Conservation (phyloP, 2,329 filamentous ascomycete genomes). For the Cryphonectria parasitica region DNA sequence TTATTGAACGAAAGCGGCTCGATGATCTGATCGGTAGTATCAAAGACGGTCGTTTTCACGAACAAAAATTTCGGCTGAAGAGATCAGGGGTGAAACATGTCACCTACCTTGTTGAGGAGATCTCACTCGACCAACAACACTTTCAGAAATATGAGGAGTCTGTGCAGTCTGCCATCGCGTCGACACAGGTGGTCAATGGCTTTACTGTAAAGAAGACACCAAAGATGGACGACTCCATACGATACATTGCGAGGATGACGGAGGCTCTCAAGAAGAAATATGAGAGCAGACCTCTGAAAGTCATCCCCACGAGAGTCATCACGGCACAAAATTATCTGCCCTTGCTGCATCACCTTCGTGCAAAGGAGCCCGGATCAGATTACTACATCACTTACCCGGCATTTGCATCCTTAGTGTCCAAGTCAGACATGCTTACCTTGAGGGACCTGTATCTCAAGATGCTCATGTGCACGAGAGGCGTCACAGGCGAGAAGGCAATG, state of each 20-base stretch:
- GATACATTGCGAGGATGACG: conserved; percentile 75
- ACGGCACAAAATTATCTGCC: conserved; percentile 68
- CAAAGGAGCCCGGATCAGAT: conserved; percentile 51
- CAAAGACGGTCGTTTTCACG: conserved; percentile 80
- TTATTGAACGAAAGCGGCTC: conserved; percentile 78
- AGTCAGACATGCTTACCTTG: conserved; percentile 74
- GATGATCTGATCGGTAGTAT: conserved; percentile 82
- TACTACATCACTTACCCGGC: conserved; percentile 71
- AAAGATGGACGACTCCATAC: conserved; percentile 77
- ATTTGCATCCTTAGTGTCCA: conserved; percentile 73
- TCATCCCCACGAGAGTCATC: conserved; percentile 69
- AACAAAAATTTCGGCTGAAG: conserved; percentile 80
- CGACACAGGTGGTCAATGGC: conserved; percentile 76
- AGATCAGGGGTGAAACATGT: conserved; percentile 76
- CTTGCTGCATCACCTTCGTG: conserved; percentile 61
- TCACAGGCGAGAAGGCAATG: conserved; percentile 77
- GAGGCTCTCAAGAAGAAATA: conserved; percentile 68
- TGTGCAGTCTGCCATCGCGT: conserved; percentile 73
- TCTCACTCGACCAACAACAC: conserved; percentile 59
- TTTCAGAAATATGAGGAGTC: conserved; percentile 65
- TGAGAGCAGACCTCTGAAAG: conserved; percentile 56
- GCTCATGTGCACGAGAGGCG: conserved; percentile 78
- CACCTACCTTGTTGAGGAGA: conserved; percentile 78
- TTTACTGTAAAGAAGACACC: conserved; percentile 79
- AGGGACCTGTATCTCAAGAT: conserved; percentile 81